Percentiles rank a stretch among this genome's conserved stretches.
phyloP scores from a whole-genome alignment of 257 asterid genomes.

The Osmanthus fragrans region DNA sequence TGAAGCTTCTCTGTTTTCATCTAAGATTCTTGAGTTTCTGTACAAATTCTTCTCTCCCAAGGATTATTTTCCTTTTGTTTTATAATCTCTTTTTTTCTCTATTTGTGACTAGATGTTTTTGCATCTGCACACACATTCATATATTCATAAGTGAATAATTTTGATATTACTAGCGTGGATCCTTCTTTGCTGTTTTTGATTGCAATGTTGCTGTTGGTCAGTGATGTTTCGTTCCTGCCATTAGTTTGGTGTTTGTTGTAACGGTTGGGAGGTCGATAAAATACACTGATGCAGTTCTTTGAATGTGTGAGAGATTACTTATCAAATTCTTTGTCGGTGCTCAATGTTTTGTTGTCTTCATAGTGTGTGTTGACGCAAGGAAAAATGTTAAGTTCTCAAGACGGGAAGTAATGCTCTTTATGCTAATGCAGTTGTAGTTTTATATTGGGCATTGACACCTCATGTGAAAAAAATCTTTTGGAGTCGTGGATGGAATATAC shows the following conservation, averaged over 20 bases:
- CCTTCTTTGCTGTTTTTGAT: background rate
- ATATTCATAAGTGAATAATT: background rate
- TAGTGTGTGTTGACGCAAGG: background rate
- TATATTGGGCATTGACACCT: background rate
- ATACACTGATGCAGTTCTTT: background rate
- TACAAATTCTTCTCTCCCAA: background rate
- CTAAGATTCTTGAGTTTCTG: background rate
- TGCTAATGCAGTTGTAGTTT: background rate
- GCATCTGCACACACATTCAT: background rate
- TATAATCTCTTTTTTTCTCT: conserved; percentile 14
- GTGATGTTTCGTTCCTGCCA: background rate
- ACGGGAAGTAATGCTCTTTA: background rate
- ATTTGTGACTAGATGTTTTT: background rate
- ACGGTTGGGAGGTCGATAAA: background rate
- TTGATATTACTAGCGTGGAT: background rate
- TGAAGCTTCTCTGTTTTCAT: conserved; percentile 6
- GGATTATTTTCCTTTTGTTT: background rate
- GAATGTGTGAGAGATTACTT: background rate
- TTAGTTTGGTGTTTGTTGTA: background rate
- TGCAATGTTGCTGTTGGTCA: background rate
- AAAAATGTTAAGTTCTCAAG: background rate
- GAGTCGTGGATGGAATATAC: background rate
- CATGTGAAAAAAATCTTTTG: background rate
- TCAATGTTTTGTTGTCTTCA: background rate
- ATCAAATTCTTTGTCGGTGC: background rate